A percentile compares a stretch with the other conserved stretches of the same genome.
These are phyloP conservation scores for Calonectria ilicicola DNA, from an alignment of 2,329 filamentous ascomycete species.

Conservation along the genomic window DNA sequence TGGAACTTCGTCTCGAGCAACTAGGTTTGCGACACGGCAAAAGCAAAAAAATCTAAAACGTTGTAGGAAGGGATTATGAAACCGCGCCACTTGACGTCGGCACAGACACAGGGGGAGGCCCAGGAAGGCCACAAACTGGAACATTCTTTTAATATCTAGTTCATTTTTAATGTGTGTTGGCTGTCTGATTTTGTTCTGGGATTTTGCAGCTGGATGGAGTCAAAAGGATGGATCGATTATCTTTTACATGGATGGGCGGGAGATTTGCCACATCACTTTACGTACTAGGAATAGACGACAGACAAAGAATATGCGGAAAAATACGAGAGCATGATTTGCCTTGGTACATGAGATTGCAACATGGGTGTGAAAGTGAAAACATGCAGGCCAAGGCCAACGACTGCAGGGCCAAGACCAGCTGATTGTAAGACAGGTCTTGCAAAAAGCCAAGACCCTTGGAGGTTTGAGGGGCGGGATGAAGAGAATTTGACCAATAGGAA, in stretches of 20 bases:
- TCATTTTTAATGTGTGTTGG: conserved; percentile 10
- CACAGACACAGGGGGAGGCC: background rate
- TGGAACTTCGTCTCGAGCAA: conserved; percentile 28
- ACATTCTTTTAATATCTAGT: conserved; percentile 6
- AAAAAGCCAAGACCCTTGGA: background rate
- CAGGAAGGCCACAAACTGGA: background rate
- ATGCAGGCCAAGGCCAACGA: background rate
- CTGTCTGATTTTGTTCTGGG: background rate
- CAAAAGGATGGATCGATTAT: background rate
- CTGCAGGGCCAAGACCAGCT: background rate
- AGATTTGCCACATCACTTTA: conserved; percentile 4
- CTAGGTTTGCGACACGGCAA: background rate
- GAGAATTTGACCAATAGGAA: background rate
- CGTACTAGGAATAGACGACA: conserved; percentile 3
- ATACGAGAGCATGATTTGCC: conserved; percentile 9
- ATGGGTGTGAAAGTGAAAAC: background rate
- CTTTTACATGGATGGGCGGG: background rate
- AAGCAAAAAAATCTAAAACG: background rate
- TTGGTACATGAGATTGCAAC: conserved; percentile 1
- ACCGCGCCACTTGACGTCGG: background rate
- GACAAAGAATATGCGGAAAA: conserved; percentile 4
- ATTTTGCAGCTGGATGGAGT: background rate
- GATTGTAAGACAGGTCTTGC: background rate
- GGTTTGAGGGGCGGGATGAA: background rate
- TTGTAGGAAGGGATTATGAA: background rate